phyloP scores from a whole-genome alignment of 2,329 filamentous ascomycete genomes.

The Exophiala dermatitidis region DNA sequence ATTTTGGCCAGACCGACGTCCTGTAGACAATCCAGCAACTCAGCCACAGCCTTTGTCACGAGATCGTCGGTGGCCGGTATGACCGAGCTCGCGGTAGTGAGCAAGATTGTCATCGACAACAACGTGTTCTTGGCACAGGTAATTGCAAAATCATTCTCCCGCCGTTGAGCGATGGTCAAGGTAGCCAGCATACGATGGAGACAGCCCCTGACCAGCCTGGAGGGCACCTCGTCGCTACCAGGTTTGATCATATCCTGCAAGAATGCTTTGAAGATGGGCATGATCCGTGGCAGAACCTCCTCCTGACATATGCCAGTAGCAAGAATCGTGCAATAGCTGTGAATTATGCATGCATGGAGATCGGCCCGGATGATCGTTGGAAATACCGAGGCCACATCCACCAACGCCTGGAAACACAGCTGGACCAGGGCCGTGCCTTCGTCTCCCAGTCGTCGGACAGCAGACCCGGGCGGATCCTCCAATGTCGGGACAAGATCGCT shows the following conservation, averaged over 20 bases:
- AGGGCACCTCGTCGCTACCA: conserved; percentile 36
- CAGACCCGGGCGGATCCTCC: conserved; percentile 32
- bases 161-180: conserved; percentile 42
- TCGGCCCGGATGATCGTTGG: conserved; percentile 95
- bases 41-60: conserved; percentile 66
- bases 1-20: conserved; percentile 62
- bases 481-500: conserved; percentile 81
- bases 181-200: conserved; percentile 76
- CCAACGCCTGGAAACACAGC: conserved; percentile 75
- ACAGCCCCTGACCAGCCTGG: conserved; percentile 73
- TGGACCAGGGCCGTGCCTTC: conserved; percentile 76
- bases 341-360: conserved; percentile 89
- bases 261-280: conserved; percentile 89
- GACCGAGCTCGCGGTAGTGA: conserved; percentile 69
- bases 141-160: conserved; percentile 63
- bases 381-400: conserved; percentile 92
- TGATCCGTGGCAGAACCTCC: conserved; percentile 76
- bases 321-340: conserved; percentile 91
- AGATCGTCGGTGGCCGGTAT: conserved; percentile 69
- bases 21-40: conserved; percentile 73
- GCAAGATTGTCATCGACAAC: conserved; percentile 77
- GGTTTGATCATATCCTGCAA: conserved; percentile 53
- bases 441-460: conserved; percentile 44
- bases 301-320: conserved; percentile 81
- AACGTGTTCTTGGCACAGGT: conserved; percentile 89